These are phyloP conservation scores for Edaphochlamys debaryana DNA, from an alignment of 139 green algal species.

Conservation along the genomic window DNA sequence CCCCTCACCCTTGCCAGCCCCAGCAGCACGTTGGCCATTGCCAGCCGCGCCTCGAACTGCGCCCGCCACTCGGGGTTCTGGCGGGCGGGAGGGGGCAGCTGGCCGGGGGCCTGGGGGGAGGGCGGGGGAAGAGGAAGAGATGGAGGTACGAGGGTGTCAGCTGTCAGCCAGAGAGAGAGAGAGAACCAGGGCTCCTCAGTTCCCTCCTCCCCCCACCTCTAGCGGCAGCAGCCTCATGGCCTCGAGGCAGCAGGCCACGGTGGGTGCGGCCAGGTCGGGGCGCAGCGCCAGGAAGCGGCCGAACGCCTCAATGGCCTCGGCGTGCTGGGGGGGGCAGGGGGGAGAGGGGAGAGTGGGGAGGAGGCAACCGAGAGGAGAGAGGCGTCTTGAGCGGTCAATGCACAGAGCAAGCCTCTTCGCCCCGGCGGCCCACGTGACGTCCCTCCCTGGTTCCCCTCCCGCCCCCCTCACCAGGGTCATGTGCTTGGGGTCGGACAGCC, in stretches of 20 bases:
- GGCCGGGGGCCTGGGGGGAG: too few species aligned
- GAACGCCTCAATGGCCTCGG: constrained; percentile 57
- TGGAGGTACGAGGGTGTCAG: too few species aligned
- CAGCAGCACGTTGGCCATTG: constrained; percentile 54
- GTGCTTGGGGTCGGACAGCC: constrained; percentile 41
- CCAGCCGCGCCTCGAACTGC: constrained; percentile 54
- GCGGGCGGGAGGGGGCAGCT: constrained; percentile 54
- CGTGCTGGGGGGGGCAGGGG: constrained; percentile 44
- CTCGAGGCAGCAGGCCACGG: constrained; percentile 44
- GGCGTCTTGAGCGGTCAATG: too few species aligned
- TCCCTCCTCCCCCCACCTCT: too few species aligned
- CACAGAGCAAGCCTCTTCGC: too few species aligned
- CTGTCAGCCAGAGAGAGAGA: too few species aligned
- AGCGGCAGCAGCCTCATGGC: constrained; percentile 48
- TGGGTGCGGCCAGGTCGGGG: constrained; percentile 49
- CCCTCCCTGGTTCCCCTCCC: background rate
- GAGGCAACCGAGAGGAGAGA: too few species aligned
- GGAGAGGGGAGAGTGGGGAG: background rate
- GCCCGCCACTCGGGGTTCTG: constrained; percentile 53
- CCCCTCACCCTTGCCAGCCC: constrained; percentile 39
- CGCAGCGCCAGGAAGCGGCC: constrained; percentile 42
- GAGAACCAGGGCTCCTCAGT: too few species aligned
- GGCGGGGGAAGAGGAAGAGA: too few species aligned
- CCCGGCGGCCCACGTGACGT: background rate
- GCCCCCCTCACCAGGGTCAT: constrained; percentile 52